Base-by-base conservation (phyloP, 129 eudicot genomes). In the Flaveria brownii region DNA sequence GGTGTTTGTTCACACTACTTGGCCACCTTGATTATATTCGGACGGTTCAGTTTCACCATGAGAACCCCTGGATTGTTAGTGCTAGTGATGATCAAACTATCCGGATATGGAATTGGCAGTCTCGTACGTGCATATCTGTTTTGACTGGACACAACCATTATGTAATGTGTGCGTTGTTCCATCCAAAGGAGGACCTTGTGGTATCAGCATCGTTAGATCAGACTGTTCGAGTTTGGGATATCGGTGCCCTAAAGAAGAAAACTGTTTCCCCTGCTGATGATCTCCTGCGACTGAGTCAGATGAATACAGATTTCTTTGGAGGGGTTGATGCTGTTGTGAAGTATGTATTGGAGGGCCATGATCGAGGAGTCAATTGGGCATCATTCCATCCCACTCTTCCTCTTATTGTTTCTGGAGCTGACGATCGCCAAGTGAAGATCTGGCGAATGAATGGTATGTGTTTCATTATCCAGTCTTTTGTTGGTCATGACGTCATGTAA, bases 71-170 rank as follows among this genome's bases (percentile, higher is more conserved):
- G 96, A 90, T 90, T 45, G 96, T 90, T 50, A 90, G 96, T 80
- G 93, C 96, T n/a, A 90, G 96, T 84, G 96, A 90, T 88, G 96
- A 90, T 71, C 96, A 90, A 78, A 90, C 96, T 22, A 90, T 90
- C 41, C 80, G 96, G 72, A 90, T 90, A 78, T 90, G 96, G 96
- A 90, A 90, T 77, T 90, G 96, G 96, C 96, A 90, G 18, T 90
- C 96, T 13, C 91, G 96, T 52, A 88, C 93, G 39, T 90, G 96
- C 78, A 86, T 90, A 51, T 90, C 96, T 49, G 96, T 90, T 52
- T 82, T 90, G 64, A 90, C 96, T 0, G 96, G 96, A 49, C 96
- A 90, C 84, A 90, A 90, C 83, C 96, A 90, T 69, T 90, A 90
- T 83, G 96, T 90, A 28, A 90, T 90, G 96, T 90, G 96, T 80